Percentiles rank a stretch among this genome's conserved stretches.
Evolutionary conservation across 1,139 yeast genomes (phyloP).

Genomic region (Candida sojae): DNA sequence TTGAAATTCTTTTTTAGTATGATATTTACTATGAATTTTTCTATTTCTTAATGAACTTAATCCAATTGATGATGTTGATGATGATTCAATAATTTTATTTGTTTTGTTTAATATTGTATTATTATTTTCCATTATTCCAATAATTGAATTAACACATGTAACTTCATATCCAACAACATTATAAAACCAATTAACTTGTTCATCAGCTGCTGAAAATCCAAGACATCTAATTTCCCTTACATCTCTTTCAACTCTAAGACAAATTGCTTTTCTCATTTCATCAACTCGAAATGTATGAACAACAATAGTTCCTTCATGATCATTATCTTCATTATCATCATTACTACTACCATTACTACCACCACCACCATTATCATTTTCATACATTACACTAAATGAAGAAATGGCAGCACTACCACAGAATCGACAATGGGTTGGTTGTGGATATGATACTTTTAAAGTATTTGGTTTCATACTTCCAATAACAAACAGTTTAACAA

Average conservation of each 20-base stretch:
- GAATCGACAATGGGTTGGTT: constrained; percentile 84
- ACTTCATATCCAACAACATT: constrained; percentile 75
- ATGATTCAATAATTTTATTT: not conserved
- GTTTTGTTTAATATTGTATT: not conserved
- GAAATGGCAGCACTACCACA: constrained; percentile 87
- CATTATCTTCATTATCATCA: constrained; percentile 51
- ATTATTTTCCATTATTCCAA: constrained; percentile 56
- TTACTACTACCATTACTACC: not conserved
- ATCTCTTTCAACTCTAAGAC: constrained; percentile 88
- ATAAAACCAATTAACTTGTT: constrained; percentile 67
- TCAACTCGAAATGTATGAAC: constrained; percentile 75
- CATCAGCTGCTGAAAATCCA: constrained; percentile 76
- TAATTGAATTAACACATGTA: constrained; percentile 73
- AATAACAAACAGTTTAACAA: constrained; percentile 54
- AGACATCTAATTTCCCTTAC: constrained; percentile 87
- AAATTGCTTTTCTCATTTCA: constrained; percentile 67
- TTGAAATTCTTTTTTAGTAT: constrained; percentile 27
- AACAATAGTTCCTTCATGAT: constrained; percentile 55
- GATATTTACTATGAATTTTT: not conserved
- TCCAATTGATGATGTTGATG: constrained; percentile 15
- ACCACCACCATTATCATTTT: constrained; percentile 47
- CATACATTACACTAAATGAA: constrained; percentile 71
- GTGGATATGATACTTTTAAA: constrained; percentile 73
- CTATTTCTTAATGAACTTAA: constrained; percentile 21
- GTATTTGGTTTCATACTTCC: constrained; percentile 64